These are phyloP conservation scores for Guillardia theta DNA, from an alignment of 78 protist genomes.

Conservation along the genomic window DNA sequence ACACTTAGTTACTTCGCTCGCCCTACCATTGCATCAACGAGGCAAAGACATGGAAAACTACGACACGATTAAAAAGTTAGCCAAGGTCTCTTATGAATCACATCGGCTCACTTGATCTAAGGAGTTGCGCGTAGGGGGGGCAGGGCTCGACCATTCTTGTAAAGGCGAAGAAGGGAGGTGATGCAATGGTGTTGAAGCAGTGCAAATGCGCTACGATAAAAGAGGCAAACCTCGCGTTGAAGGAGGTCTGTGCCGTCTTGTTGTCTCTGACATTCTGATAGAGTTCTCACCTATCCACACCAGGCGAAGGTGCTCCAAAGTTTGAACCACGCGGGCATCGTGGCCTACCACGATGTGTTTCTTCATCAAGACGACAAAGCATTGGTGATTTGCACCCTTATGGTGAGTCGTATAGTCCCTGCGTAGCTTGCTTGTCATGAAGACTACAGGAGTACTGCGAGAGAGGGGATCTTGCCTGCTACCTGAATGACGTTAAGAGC, in stretches of 20 bases:
- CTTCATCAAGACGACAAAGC: not conserved
- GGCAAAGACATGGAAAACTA: too few species aligned
- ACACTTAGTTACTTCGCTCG: too few species aligned
- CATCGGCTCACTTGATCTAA: too few species aligned
- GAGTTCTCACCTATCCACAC: not conserved
- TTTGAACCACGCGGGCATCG: not conserved
- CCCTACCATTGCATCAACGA: too few species aligned
- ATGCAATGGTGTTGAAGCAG: not conserved
- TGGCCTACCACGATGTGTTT: not conserved
- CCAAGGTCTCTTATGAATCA: too few species aligned
- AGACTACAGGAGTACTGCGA: slow-evolving; percentile 92
- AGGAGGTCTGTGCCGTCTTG: not conserved
- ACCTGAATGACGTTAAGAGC: slow-evolving; percentile 21
- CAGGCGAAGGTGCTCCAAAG: not conserved
- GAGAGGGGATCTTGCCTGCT: slow-evolving; percentile 82
- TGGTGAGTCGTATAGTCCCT: too few species aligned
- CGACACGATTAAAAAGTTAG: too few species aligned
- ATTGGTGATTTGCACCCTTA: slow-evolving; percentile 68
- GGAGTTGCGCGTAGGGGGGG: not conserved
- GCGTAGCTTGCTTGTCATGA: too few species aligned
- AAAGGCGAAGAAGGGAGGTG: not conserved
- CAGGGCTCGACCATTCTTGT: not conserved
- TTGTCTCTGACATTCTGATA: not conserved
- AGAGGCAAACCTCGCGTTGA: not conserved
- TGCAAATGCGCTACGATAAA: not conserved